Conservation (phyloP, 768 basidiomycete species). For the Sporobolomyces roseus region DNA sequence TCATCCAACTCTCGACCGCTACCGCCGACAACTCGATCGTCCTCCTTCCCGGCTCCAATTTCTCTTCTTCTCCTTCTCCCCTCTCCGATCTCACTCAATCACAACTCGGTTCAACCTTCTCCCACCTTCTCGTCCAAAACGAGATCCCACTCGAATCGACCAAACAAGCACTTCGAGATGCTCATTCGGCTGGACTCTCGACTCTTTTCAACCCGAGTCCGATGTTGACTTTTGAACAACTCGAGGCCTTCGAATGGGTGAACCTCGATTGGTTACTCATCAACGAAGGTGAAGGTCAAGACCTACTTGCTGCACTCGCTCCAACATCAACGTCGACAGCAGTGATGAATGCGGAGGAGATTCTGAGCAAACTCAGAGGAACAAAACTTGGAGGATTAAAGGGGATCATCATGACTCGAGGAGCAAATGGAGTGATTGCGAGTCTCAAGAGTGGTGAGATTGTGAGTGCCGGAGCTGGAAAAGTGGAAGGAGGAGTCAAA, state of each 20-base stretch:
- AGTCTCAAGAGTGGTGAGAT: background rate
- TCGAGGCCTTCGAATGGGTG: slow-evolving; percentile 49
- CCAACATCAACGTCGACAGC: background rate
- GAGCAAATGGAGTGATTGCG: slow-evolving; percentile 24
- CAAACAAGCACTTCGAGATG: slow-evolving; percentile 43
- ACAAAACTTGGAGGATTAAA: background rate
- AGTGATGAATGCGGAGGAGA: background rate
- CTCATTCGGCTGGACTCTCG: slow-evolving; percentile 32
- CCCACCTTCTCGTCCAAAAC: slow-evolving; percentile 52
- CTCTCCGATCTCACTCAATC: background rate
- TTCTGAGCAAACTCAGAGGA: background rate
- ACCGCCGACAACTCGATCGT: slow-evolving; percentile 53
- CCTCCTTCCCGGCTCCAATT: slow-evolving; percentile 42
- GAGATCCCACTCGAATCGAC: slow-evolving; percentile 51
- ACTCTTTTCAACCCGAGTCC: slow-evolving; percentile 53
- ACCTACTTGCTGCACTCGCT: slow-evolving; percentile 37
- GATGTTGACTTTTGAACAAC: slow-evolving; percentile 47
- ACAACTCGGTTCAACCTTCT: slow-evolving; percentile 28
- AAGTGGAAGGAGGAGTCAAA: slow-evolving; percentile 16
- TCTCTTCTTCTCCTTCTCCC: slow-evolving; percentile 28
- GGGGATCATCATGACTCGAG: slow-evolving; percentile 39
- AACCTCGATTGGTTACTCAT: slow-evolving; percentile 50
- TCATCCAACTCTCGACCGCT: slow-evolving; percentile 50
- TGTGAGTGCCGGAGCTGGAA: slow-evolving; percentile 16
- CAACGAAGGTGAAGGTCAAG: slow-evolving; percentile 51